phyloP scores from a whole-genome alignment of 805 yeast genomes.

The Myxozyma neglecta region DNA sequence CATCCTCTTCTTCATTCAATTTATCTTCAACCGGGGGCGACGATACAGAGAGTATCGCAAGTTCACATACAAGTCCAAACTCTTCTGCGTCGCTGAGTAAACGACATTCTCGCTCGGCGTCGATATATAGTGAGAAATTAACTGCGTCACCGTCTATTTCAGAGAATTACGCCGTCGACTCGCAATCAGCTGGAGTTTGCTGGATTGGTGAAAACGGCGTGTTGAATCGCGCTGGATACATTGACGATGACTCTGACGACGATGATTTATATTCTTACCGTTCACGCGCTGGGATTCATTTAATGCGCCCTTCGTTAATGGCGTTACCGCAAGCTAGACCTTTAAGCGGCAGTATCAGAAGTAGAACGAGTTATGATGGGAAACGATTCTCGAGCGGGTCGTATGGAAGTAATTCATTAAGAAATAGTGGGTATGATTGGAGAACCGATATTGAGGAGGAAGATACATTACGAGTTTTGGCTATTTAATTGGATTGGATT shows the following conservation, averaged over 20 bases:
- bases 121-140: neutral
- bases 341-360: slow-evolving; percentile 1
- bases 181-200: slow-evolving; percentile 19
- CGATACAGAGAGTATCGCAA: neutral
- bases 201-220: slow-evolving; percentile 27
- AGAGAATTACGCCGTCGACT: neutral
- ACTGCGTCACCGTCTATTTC: neutral
- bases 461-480: slow-evolving; percentile 2
- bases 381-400: neutral
- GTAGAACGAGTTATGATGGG: slow-evolving; percentile 6
- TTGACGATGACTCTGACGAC: slow-evolving; percentile 7
- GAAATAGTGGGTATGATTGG: slow-evolving; percentile 20
- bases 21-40: neutral
- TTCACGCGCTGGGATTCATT: neutral
- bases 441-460: slow-evolving; percentile 10
- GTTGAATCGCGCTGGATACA: slow-evolving; percentile 3
- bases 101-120: slow-evolving; percentile 5
- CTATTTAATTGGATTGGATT: neutral
- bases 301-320: neutral
- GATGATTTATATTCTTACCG: neutral
- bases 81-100: neutral
- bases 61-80: slow-evolving; percentile 1
- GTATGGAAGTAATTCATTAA: slow-evolving; percentile 7
- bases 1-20: neutral
- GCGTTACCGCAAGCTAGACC: neutral